Conservation (phyloP, 2,329 filamentous ascomycete genomes). For the Cladosporium sp. region DNA sequence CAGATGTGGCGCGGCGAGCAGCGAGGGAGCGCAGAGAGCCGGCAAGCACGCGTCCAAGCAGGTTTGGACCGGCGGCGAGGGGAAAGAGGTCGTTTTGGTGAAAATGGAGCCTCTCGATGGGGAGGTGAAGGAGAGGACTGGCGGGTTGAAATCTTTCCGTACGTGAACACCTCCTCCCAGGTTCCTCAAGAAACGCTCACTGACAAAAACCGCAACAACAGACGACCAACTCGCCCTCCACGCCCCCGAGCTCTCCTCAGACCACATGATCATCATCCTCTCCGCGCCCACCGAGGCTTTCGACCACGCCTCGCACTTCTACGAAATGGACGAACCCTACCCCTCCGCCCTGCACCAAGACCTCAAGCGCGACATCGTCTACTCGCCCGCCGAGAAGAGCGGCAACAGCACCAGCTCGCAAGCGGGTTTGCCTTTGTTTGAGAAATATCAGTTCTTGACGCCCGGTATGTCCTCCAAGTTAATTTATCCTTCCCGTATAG, state of each 20-base stretch:
- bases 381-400: slow-evolving; percentile 24
- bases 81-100: background rate
- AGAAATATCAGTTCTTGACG: slow-evolving; percentile 92
- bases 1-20: slow-evolving; percentile 36
- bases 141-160: background rate
- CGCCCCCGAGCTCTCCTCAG: background rate
- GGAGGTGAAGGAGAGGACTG: background rate
- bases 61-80: background rate
- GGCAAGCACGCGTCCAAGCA: background rate
- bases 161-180: slow-evolving; percentile 2
- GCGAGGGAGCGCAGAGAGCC: background rate
- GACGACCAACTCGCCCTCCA: background rate
- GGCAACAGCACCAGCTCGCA: slow-evolving; percentile 19
- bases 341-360: slow-evolving; percentile 63
- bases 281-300: background rate
- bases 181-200: background rate
- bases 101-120: background rate
- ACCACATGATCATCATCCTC: slow-evolving; percentile 15
- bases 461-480: slow-evolving; percentile 62
- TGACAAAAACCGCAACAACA: background rate
- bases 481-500: too few relatives aligned
- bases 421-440: slow-evolving; percentile 61
- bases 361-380: slow-evolving; percentile 61
- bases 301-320: slow-evolving; percentile 38
- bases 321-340: slow-evolving; percentile 63